Percentiles rank a stretch among this genome's conserved stretches.
Evolutionary conservation across 2,329 filamentous ascomycete genomes (phyloP).

Genomic region (Fusarium paranaense): DNA sequence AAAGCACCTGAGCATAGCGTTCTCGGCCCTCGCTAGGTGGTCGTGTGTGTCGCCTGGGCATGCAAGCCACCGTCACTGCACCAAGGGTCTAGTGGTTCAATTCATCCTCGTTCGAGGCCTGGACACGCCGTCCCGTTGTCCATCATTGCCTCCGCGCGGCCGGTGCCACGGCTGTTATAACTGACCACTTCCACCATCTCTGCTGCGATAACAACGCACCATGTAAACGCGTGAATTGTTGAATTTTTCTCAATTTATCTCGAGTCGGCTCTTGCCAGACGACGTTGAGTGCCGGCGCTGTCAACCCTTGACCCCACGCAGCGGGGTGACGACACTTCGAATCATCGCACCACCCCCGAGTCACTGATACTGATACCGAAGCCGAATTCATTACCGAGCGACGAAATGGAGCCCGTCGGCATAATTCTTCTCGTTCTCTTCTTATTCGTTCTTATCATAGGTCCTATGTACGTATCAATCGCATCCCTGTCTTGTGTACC

Average conservation of each 20-base stretch:
- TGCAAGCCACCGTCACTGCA: constrained; percentile 19
- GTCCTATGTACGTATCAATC: constrained; percentile 33
- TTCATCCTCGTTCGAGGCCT: background rate
- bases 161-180: constrained; percentile 3
- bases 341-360: constrained; percentile 6
- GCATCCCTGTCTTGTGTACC: background rate
- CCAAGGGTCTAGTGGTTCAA: constrained; percentile 12
- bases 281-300: background rate
- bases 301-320: background rate
- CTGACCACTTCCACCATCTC: constrained; percentile 3
- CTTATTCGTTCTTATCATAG: constrained; percentile 35
- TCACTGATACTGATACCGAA: background rate
- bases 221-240: background rate
- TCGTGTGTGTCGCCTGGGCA: constrained; percentile 9
- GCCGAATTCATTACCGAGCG: background rate
- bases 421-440: constrained; percentile 41
- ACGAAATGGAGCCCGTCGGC: constrained; percentile 42
- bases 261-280: background rate
- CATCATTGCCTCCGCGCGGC: background rate
- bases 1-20: constrained; percentile 7
- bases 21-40: constrained; percentile 13
- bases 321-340: constrained; percentile 3
- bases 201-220: constrained; percentile 4
- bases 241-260: background rate
- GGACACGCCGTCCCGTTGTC: background rate